phyloP scores from a whole-genome alignment of 208 protist species.

The Leishmania turanica region DNA sequence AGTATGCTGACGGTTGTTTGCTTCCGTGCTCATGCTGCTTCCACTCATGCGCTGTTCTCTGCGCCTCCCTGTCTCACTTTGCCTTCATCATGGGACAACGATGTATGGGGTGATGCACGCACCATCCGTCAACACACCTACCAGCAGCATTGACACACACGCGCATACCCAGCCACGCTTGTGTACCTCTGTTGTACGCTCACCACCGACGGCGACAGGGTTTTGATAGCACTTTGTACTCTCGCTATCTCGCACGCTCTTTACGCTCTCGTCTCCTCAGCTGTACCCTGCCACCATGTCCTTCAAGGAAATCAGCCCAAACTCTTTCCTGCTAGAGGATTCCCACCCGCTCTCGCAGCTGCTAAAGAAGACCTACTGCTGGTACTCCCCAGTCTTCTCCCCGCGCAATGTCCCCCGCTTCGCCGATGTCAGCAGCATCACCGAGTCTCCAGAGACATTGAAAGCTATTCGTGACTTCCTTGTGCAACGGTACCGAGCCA shows the following conservation, averaged over 20 bases:
- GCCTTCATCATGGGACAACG: too few relatives aligned
- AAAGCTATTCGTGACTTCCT: conserved; percentile 83
- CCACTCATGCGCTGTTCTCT: not conserved
- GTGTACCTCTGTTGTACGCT: not conserved
- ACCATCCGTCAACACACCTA: not conserved
- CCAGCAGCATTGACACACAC: not conserved
- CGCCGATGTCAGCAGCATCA: conserved; percentile 88
- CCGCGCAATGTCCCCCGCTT: conserved; percentile 89
- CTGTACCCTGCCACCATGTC: not conserved
- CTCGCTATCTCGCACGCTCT: too few relatives aligned
- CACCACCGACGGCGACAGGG: not conserved
- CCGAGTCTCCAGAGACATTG: conserved; percentile 80
- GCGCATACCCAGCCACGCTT: not conserved
- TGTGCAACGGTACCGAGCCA: conserved; percentile 71
- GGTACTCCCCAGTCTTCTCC: conserved; percentile 90
- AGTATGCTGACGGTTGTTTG: not conserved
- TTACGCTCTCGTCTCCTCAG: not conserved
- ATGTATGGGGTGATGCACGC: not conserved
- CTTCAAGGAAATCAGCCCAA: conserved; percentile 34
- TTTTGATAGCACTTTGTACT: not conserved
- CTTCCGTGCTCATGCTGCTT: not conserved
- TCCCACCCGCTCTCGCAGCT: conserved; percentile 44
- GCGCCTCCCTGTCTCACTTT: not conserved
- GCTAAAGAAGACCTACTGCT: conserved; percentile 72
- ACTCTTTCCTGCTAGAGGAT: conserved; percentile 57